These are phyloP conservation scores for Skeletonema costatum DNA, from an alignment of 108 stramenopile genomes.

Conservation along the genomic window DNA sequence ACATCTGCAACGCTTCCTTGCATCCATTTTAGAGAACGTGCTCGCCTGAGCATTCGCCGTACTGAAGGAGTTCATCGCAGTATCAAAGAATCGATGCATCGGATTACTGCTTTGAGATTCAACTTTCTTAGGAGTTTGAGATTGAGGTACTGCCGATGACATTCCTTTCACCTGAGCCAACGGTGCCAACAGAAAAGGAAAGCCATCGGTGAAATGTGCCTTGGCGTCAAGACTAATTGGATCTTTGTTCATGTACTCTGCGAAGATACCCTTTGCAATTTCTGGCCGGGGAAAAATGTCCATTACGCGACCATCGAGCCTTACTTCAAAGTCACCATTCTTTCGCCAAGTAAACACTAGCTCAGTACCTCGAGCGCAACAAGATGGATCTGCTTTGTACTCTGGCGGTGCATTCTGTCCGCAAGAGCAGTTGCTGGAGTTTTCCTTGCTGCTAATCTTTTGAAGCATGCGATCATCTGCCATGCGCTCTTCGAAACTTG, in stretches of 20 bases:
- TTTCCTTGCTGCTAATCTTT: conserved; percentile 66
- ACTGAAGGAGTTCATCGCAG: conserved; percentile 34
- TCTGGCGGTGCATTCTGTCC: conserved; percentile 79
- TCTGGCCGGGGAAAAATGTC: conserved; percentile 78
- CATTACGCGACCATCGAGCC: conserved; percentile 81
- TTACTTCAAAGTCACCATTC: conserved; percentile 81
- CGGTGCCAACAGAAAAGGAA: conserved; percentile 82
- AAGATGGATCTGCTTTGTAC: conserved; percentile 70
- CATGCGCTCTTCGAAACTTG: conserved; percentile 77
- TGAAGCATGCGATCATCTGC: conserved; percentile 67
- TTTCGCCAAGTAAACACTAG: conserved; percentile 87
- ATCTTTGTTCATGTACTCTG: conserved; percentile 79
- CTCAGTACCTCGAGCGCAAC: conserved; percentile 88
- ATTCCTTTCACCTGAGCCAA: conserved; percentile 76
- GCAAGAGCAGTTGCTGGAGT: conserved; percentile 82
- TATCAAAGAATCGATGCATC: conserved; percentile 23
- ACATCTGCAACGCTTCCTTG: conserved; percentile 35
- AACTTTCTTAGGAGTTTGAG: conserved; percentile 5
- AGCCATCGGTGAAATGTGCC: conserved; percentile 79
- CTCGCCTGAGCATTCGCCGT: conserved; percentile 24
- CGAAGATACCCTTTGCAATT: conserved; percentile 84
- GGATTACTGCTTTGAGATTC: conserved; percentile 11
- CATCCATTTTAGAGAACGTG: conserved; percentile 43
- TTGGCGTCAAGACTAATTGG: conserved; percentile 81
- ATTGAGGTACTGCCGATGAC: conserved; percentile 29